Evolutionary conservation across 805 yeast genomes (phyloP).

Genomic region (Scheffersomyces coipomensis): DNA sequence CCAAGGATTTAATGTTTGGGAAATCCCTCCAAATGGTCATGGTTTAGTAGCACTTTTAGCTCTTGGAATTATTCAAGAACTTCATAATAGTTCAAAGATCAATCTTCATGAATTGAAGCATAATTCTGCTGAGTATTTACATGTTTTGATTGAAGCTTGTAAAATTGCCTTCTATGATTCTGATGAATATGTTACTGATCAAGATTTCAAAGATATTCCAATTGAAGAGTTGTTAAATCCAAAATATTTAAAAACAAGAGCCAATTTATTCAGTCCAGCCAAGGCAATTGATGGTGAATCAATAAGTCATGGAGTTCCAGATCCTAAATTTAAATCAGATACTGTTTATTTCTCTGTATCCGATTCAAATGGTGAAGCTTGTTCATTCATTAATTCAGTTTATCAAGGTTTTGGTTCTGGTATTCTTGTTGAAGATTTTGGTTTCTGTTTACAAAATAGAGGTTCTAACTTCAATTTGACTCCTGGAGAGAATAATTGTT

Average conservation of each 20-base stretch:
- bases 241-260: conserved; percentile 50
- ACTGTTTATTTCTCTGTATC: conserved; percentile 68
- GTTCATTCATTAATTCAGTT: conserved; percentile 77
- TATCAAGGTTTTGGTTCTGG: conserved; percentile 70
- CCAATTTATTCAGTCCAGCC: conserved; percentile 41
- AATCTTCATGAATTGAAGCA: conserved; percentile 48
- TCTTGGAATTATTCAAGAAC: conserved; percentile 59
- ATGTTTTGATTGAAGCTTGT: conserved; percentile 65
- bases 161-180: conserved; percentile 74
- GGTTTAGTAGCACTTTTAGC: conserved; percentile 76
- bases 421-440: conserved; percentile 60
- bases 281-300: conserved; percentile 41
- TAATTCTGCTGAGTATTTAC: conserved; percentile 70
- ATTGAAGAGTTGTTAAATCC: conserved; percentile 44
- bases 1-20: conserved; percentile 61
- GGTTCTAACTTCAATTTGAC: conserved; percentile 72
- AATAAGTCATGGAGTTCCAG: conserved; percentile 54
- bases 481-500: conserved; percentile 54
- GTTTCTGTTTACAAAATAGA: conserved; percentile 73
- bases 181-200: conserved; percentile 71
- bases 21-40: conserved; percentile 83
- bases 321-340: conserved; percentile 60
- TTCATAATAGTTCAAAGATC: conserved; percentile 43
- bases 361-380: conserved; percentile 73
- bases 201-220: conserved; percentile 38